These are phyloP conservation scores for Solanum phureja DNA, from an alignment of 257 asterid genomes.

Conservation along the genomic window DNA sequence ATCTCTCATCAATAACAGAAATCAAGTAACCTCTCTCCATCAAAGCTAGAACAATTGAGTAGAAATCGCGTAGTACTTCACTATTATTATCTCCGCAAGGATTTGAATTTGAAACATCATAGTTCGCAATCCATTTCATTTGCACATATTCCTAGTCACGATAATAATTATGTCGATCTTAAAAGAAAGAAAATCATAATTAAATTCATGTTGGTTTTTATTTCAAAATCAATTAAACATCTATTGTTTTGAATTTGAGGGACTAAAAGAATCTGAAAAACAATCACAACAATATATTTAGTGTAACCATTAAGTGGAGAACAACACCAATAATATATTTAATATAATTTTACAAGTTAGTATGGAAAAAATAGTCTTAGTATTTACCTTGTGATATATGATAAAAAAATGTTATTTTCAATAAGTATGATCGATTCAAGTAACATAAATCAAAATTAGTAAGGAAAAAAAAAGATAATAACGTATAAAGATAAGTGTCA, in stretches of 20 bases:
- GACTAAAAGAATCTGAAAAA: background rate
- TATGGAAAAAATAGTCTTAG: background rate
- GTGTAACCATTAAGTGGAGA: background rate
- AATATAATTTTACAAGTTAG: background rate
- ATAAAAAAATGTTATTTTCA: background rate
- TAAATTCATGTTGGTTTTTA: background rate
- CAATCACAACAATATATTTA: background rate
- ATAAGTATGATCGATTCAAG: background rate
- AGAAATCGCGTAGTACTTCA: background rate
- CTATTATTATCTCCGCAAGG: background rate
- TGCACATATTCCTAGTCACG: background rate
- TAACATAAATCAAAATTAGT: background rate
- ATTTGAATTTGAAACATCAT: background rate
- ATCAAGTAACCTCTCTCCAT: no score
- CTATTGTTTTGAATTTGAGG: background rate
- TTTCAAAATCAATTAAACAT: background rate
- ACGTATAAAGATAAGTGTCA: no score
- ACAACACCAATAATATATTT: background rate
- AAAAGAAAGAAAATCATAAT: background rate
- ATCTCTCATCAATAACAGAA: fast-evolving
- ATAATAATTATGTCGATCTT: background rate
- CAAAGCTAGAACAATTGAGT: background rate
- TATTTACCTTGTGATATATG: background rate
- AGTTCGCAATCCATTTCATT: background rate
- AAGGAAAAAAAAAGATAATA: background rate